Conservation (phyloP, 257 asterid genomes). For the Cynanchum wilfordii region DNA sequence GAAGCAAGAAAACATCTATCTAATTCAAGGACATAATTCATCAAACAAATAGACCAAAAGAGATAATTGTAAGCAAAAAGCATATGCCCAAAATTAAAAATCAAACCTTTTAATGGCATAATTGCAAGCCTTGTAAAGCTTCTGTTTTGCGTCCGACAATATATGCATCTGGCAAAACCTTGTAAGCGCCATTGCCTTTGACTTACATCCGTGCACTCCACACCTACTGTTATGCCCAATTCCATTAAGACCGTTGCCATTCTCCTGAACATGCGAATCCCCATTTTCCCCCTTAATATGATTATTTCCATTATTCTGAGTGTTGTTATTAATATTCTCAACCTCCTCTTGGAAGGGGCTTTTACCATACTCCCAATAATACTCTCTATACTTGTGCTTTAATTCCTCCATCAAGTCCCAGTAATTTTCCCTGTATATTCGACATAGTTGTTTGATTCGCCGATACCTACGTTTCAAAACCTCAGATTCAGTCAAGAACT, state of each 20-base stretch:
- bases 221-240: constrained; percentile 26
- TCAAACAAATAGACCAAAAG: not conserved
- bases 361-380: constrained; percentile 69
- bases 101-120: constrained; percentile 68
- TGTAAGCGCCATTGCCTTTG: constrained; percentile 57
- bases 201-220: constrained; percentile 45
- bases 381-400: constrained; percentile 50
- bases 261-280: constrained; percentile 1
- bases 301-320: not conserved
- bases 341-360: constrained; percentile 66
- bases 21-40: not conserved
- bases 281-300: constrained; percentile 12
- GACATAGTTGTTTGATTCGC: constrained; percentile 48
- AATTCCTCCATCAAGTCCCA: constrained; percentile 90
- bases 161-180: constrained; percentile 68
- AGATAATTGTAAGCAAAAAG: not conserved
- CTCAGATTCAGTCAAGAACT: constrained; percentile 54
- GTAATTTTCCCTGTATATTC: constrained; percentile 65
- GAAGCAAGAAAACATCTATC: not conserved
- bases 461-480: constrained; percentile 59
- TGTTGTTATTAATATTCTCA: constrained; percentile 24
- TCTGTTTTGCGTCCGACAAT: constrained; percentile 62
- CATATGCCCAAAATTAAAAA: not conserved
- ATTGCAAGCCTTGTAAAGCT: constrained; percentile 78
- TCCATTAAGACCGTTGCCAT: not conserved